Evolutionary conservation across 768 basidiomycete species (phyloP).

Genomic region (Hypsizygus marmoreus): DNA sequence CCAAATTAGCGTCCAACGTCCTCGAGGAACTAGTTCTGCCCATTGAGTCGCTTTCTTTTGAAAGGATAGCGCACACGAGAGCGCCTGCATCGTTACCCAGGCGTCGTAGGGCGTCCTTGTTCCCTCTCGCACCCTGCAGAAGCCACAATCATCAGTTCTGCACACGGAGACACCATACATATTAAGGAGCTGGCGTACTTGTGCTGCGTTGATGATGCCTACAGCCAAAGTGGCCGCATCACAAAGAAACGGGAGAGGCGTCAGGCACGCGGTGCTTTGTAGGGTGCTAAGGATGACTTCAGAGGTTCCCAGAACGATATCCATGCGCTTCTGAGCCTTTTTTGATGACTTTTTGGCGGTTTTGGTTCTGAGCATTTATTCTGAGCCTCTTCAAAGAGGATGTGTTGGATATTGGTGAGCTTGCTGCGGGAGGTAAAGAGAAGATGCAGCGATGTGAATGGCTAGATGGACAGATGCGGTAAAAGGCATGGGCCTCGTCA

Average conservation of each 20-base stretch:
- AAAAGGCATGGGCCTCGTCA: too few relatives aligned
- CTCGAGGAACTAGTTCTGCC: slow-evolving; percentile 11
- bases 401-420: too few relatives aligned
- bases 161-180: neutral
- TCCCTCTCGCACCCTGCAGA: slow-evolving; percentile 22
- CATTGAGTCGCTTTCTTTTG: slow-evolving; percentile 17
- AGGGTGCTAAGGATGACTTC: slow-evolving; percentile 21
- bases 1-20: slow-evolving; percentile 17
- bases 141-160: neutral
- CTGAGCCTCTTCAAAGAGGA: too few relatives aligned
- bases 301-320: slow-evolving; percentile 17
- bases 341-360: too few relatives aligned
- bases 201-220: slow-evolving; percentile 18
- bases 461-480: too few relatives aligned
- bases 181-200: slow-evolving; percentile 8
- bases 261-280: slow-evolving; percentile 15
- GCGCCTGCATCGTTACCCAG: slow-evolving; percentile 27
- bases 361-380: too few relatives aligned
- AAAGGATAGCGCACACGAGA: slow-evolving; percentile 22
- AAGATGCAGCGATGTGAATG: too few relatives aligned
- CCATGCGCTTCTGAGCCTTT: too few relatives aligned
- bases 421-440: too few relatives aligned
- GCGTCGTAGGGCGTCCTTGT: slow-evolving; percentile 21
- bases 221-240: slow-evolving; percentile 22
- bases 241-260: slow-evolving; percentile 24